Conservation (phyloP, 768 basidiomycete species). For the Russula lepida region DNA sequence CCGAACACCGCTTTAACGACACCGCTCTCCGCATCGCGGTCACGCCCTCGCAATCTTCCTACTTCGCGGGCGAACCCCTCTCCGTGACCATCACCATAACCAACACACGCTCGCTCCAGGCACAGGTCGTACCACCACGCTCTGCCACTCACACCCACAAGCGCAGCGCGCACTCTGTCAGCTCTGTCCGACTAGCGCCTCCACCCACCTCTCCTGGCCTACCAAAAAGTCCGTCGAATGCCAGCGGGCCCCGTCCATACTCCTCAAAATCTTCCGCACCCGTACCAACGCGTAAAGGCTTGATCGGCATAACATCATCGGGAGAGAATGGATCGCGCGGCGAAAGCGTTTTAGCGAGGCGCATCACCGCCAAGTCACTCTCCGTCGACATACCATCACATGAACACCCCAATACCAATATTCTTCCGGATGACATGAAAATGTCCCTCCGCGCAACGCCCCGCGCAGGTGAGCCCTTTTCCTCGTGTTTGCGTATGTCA, state of each 20-base stretch:
- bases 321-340: constrained; percentile 23
- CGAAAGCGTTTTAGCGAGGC: constrained; percentile 16
- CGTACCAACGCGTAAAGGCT: constrained; percentile 35
- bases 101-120: constrained; percentile 56
- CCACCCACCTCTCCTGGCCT: constrained; percentile 79
- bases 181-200: constrained; percentile 70
- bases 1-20: constrained; percentile 1
- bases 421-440: constrained; percentile 8
- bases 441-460: constrained; percentile 12
- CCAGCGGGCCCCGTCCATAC: constrained; percentile 29
- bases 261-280: constrained; percentile 7
- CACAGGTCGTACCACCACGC: constrained; percentile 32
- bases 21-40: constrained; percentile 52
- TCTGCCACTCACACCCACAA: constrained; percentile 41
- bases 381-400: constrained; percentile 54
- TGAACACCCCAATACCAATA: constrained; percentile 32
- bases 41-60: constrained; percentile 77
- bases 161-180: constrained; percentile 72
- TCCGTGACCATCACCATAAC: constrained; percentile 80
- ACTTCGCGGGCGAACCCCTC: constrained; percentile 88
- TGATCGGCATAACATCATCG: constrained; percentile 40
- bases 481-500: not conserved
- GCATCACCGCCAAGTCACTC: constrained; percentile 41
- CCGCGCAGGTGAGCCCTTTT: constrained; percentile 1
- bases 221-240: constrained; percentile 33